Evolutionary conservation across 495 filamentous ascomycete genomes (phyloP), one percentile per base, ranked within the genome.

Genomic region (Melanomma pulvis-pyrius): DNA sequence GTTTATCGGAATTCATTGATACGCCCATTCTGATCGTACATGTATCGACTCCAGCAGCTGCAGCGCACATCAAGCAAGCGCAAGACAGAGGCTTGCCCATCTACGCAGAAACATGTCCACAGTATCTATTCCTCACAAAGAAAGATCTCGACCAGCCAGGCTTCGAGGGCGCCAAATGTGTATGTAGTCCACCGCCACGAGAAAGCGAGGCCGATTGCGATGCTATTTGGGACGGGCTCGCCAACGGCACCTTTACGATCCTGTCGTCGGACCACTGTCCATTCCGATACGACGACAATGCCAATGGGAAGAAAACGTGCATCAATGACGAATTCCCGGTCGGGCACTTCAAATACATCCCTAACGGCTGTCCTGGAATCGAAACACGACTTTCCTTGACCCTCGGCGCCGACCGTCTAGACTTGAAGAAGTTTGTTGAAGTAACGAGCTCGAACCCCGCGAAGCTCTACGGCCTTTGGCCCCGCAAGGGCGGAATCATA

Each of bases 21-120:
- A 78, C 81, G 12, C 85, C 86, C 0, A 82, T 83, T 51, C 75
- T 87, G 4, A 79, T 88, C 22, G 85, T 87, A 24, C 85, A 87
- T 72, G 82, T 87, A 41, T 84, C 80, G 47, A 82, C 81, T 3
- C 79, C 79, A 8, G 72, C 74, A 11, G 84, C 84, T 0, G 79
- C 82, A 8, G 62, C 65, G n/a, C 79, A 82, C 57, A 84, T 88
- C 68, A 78, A 82, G 22, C 63, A 75, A 11, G 86, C 86, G 3
- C 85, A 88, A 66, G 84, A 81, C 1, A 68, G 74, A 41, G 77
- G 82, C 0, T 77, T 86, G 24, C 85, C 85, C 0, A 77, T 88
- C 4, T 82, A 86, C 69, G 86, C 83, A 15, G 86, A 88, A 74
- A 88, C 85, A 11, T 88, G 85, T 69, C 86, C 86, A 7, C 85